These are phyloP conservation scores for Rhizopogon vesiculosus DNA, from an alignment of 768 basidiomycete species.

Conservation along the genomic window DNA sequence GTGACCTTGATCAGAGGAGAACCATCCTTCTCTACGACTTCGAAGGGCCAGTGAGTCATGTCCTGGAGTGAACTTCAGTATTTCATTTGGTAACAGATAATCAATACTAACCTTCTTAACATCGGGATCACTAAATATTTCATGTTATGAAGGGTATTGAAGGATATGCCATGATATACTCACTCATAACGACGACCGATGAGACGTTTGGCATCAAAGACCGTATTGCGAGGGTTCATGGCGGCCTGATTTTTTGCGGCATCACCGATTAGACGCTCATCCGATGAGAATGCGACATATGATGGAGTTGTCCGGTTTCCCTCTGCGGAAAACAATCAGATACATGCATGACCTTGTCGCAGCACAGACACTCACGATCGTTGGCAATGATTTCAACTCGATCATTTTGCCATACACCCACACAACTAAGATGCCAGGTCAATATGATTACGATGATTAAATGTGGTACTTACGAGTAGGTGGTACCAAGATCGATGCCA, in stretches of 20 bases:
- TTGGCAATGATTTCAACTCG: conserved; percentile 99
- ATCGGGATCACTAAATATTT: conserved; percentile 73
- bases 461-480: conserved; percentile 72
- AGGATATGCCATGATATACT: conserved; percentile 22
- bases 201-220: conserved; percentile 98
- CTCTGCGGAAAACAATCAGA: conserved; percentile 44
- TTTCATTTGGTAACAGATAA: not conserved
- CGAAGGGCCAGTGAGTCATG: conserved; percentile 96
- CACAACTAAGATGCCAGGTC: conserved; percentile 58
- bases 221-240: conserved; percentile 99
- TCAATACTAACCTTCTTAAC: conserved; percentile 66
- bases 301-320: conserved; percentile 99
- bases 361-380: conserved; percentile 59
- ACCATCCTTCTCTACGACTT: conserved; percentile 94
- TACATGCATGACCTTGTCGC: not conserved
- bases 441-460: conserved; percentile 13
- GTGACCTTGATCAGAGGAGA: conserved; percentile 96
- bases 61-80: conserved; percentile 47
- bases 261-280: conserved; percentile 98
- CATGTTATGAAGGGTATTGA: not conserved
- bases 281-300: conserved; percentile 96
- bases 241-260: conserved; percentile 98
- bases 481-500: conserved; percentile 96
- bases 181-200: conserved; percentile 97
- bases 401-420: conserved; percentile 99